Evolutionary conservation across 2,329 filamentous ascomycete genomes (phyloP).

Genomic region (Stachybotrys elegans): DNA sequence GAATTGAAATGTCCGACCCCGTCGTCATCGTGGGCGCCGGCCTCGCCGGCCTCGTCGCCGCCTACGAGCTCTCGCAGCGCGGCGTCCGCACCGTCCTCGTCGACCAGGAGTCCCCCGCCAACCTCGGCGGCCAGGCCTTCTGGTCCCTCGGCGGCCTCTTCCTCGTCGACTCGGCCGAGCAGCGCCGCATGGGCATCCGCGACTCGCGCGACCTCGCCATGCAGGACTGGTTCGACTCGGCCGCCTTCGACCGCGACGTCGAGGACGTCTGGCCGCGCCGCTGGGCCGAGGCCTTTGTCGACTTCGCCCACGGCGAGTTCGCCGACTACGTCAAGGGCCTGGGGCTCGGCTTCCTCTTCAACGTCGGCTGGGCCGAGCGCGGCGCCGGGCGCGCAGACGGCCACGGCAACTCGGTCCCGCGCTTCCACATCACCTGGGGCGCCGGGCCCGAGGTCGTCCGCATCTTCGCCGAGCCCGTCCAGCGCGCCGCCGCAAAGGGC

Average conservation of each 20-base stretch:
- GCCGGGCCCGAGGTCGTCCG: slow-evolving; percentile 56
- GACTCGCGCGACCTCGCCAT: slow-evolving; percentile 53
- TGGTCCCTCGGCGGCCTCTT: slow-evolving; percentile 61
- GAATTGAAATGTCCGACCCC: too few relatives aligned
- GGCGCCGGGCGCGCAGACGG: slow-evolving; percentile 50
- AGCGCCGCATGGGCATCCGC: slow-evolving; percentile 53
- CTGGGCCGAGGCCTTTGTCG: slow-evolving; percentile 60
- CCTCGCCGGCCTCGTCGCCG: slow-evolving; percentile 55
- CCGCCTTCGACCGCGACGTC: slow-evolving; percentile 50
- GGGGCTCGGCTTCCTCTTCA: slow-evolving; percentile 47
- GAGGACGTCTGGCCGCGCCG: slow-evolving; percentile 54
- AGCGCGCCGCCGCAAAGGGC: slow-evolving; percentile 45
- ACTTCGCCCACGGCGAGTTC: slow-evolving; percentile 56
- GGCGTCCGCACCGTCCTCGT: slow-evolving; percentile 45
- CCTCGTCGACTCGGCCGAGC: slow-evolving; percentile 51
- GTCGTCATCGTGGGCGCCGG: slow-evolving; percentile 54
- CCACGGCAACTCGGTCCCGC: slow-evolving; percentile 57
- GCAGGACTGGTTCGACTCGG: slow-evolving; percentile 54
- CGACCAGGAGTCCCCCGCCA: slow-evolving; percentile 54
- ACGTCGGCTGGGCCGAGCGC: slow-evolving; percentile 58
- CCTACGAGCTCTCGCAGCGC: slow-evolving; percentile 49
- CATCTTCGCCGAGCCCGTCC: slow-evolving; percentile 52
- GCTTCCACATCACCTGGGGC: slow-evolving; percentile 61
- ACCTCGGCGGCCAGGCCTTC: slow-evolving; percentile 57
- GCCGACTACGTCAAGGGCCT: slow-evolving; percentile 50